Evolutionary conservation across 176 grass and related monocot species (phyloP), one percentile per base, ranked within the genome.

Genomic region (Ensete ventricosum): DNA sequence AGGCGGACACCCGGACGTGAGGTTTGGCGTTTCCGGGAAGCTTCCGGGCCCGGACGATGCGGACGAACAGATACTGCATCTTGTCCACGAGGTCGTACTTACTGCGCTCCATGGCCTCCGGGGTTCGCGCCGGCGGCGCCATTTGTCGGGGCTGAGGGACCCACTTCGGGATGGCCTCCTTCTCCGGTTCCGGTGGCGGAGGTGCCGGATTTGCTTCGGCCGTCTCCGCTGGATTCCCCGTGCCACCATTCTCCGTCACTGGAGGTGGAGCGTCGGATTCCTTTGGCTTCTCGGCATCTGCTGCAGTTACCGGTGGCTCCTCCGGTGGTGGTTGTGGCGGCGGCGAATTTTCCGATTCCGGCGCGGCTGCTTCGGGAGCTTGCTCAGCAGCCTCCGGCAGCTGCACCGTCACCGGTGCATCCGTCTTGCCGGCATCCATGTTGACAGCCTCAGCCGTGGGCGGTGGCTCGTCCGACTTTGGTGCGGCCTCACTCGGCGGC

Each of bases 81-180:
- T 93, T 98, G 90, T 98, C 90, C 3, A 98, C 94, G 23, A 98
- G 88, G 19, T 98, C 90, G 53, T 91, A 89, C 80, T 89, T 91
- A 11, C 82, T 81, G 24, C 77, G 82, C 63, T 91, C 85, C 82
- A 81, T 78, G 50, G 82, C 76, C 76, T 84, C 89, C 13, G 79
- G 80, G 25, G 55, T 54, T 2, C 80, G 59, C 68, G 84, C 59
- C 3, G 73, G 74, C 62, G 73, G 66, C 62, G 65, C 70, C 81
- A 86, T 81, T 17, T 73, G 79, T 12, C 74, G 76, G 20, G 82
- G 83, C n/a, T 69, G 85, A 1, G 77, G 77, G 17, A 21, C 72
- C 59, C 50, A 63, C 53, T 63, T 59, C 1, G 80, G 76, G 67
- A 69, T 6, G 17, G 57, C 67, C 51, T 62, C 64, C 16, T 81